Evolutionary conservation across 805 yeast genomes (phyloP).

Genomic region (Debaryomyces hansenii): DNA sequence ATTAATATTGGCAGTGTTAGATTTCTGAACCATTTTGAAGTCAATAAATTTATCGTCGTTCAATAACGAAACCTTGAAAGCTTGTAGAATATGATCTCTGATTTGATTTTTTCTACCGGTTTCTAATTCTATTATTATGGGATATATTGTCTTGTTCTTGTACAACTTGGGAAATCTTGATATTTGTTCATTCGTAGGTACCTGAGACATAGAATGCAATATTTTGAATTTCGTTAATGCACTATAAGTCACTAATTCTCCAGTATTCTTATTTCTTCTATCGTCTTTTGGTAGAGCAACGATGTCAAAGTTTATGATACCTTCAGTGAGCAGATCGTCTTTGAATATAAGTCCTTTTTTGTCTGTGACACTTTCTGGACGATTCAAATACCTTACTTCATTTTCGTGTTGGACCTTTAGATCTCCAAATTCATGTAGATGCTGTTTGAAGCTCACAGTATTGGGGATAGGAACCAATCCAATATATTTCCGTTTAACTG

Average conservation of each 20-base stretch:
- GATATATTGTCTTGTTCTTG: slow-evolving; percentile 11
- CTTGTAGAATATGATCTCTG: slow-evolving; percentile 21
- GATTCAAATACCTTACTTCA: neutral
- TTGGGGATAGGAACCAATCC: slow-evolving; percentile 13
- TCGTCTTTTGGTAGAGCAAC: slow-evolving; percentile 7
- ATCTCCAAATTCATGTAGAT: neutral
- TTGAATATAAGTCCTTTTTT: slow-evolving; percentile 8
- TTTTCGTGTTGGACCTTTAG: neutral
- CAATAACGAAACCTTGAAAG: slow-evolving; percentile 17
- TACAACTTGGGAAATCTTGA: slow-evolving; percentile 14
- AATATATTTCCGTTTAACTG: slow-evolving; percentile 15
- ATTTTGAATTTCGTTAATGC: slow-evolving; percentile 18
- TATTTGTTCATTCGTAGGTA: slow-evolving; percentile 4
- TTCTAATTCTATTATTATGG: slow-evolving; percentile 17
- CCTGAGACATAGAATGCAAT: slow-evolving; percentile 9
- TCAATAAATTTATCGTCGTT: slow-evolving; percentile 21
- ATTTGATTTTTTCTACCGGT: slow-evolving; percentile 28
- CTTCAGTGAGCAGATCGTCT: slow-evolving; percentile 6
- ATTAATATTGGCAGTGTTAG: slow-evolving; percentile 7
- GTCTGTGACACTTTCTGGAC: neutral
- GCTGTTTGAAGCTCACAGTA: neutral
- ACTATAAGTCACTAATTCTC: slow-evolving; percentile 4
- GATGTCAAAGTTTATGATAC: slow-evolving; percentile 14
- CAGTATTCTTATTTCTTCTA: slow-evolving; percentile 1
- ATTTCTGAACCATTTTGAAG: slow-evolving; percentile 12